Evolutionary conservation across 1,284 basidiomycete species (phyloP).

Genomic region (Pseudozyma sp.): DNA sequence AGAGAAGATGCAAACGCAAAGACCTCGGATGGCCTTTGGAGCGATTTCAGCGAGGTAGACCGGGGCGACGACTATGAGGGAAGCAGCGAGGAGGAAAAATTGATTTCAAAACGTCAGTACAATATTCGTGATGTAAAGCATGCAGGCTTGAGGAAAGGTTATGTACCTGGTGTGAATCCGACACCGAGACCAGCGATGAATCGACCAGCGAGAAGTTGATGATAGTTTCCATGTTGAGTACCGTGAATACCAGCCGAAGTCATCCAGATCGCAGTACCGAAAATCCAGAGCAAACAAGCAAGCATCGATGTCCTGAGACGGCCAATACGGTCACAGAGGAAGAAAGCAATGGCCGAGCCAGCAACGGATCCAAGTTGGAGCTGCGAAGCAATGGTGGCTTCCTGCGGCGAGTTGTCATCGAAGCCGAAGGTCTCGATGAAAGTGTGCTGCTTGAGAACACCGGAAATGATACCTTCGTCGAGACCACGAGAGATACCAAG

Average conservation of each 20-base stretch:
- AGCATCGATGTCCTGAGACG: conserved; percentile 50
- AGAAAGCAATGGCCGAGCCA: conserved; percentile 56
- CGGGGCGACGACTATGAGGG: conserved; percentile 27
- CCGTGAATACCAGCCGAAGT: conserved; percentile 40
- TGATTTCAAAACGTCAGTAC: too few species aligned
- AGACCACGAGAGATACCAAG: conserved; percentile 53
- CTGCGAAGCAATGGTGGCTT: conserved; percentile 51
- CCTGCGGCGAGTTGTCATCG: conserved; percentile 43
- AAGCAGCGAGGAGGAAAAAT: too few species aligned
- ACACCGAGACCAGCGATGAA: conserved; percentile 57
- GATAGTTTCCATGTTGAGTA: conserved; percentile 40
- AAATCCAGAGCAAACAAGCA: conserved; percentile 53
- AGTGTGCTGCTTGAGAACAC: conserved; percentile 39
- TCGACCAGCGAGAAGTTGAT: conserved; percentile 51
- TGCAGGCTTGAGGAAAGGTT: too few species aligned
- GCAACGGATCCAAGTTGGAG: conserved; percentile 51
- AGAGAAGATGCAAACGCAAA: conserved; percentile 45
- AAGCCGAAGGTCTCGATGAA: conserved; percentile 48
- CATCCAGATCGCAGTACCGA: conserved; percentile 57
- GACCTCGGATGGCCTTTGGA: conserved; percentile 48
- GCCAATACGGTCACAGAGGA: conserved; percentile 51
- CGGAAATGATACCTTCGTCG: conserved; percentile 56
- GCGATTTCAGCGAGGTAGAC: conserved; percentile 54
- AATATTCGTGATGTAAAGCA: too few species aligned
- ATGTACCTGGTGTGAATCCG: conserved; percentile 35